Base-by-base conservation (phyloP, 164 flowering plant genomes). In the Echeveria elegans region DNA sequence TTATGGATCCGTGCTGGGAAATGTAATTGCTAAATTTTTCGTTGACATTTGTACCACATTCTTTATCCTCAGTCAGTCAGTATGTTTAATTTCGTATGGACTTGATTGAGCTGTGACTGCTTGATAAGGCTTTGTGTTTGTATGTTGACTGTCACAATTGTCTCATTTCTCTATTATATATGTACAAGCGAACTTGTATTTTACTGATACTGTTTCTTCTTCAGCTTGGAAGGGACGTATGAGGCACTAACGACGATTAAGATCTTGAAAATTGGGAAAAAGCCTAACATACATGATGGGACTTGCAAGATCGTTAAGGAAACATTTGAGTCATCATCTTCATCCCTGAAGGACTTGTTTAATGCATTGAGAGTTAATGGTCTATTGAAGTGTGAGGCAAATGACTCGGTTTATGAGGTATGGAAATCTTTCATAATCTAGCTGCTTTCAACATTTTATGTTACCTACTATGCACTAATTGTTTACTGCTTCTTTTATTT, bases 171-270 rank as follows among this genome's bases (percentile, higher is more conserved):
- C n/a, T n/a, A n/a, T n/a, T n/a, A n/a, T n/a, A n/a, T n/a, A n/a
- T n/a, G n/a, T n/a, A n/a, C n/a, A n/a, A n/a, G n/a, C n/a, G n/a
- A n/a, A n/a, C n/a, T n/a, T n/a, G n/a, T n/a, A n/a, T n/a, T n/a
- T n/a, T n/a, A 38, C 10, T 5, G 45, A 50, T 16, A 14, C 15
- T 23, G 36, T 34, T 15, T 5, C n/a, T 11, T 66, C 37, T 52
- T 34, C 86, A 95, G 99, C 73, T 75, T 91, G 63, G 96, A 87
- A 71, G 97, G 85, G 69, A 47, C 88, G n/a, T 91, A 85, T 62
- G 89, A 95, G 76, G 96, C 96, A 3, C 68, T 92, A 60, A 76
- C 82, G 74, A 79, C 90, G 29, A 82, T 92, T 73, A 86, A 87
- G 80, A 73, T 89, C 67, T 89, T 92, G 72, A 90, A 92, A 70